Conservation (phyloP, 192 early-diverging fungal species). For the Martensiomyces pterosporus region DNA sequence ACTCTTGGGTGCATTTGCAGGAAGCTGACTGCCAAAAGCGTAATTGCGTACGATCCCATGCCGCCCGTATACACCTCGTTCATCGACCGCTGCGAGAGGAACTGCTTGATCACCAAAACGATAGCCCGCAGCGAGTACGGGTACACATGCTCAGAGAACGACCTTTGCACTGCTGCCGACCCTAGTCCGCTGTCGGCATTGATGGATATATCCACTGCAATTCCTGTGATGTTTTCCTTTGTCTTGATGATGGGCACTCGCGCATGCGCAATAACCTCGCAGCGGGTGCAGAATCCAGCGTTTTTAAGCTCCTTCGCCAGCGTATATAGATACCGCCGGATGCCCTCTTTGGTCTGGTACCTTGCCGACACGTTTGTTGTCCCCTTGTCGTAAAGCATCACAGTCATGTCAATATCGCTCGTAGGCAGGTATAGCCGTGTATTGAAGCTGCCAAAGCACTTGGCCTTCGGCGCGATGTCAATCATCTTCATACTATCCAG, state of each 20-base stretch:
- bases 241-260: constrained; percentile 92
- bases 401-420: constrained; percentile 66
- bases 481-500: constrained; percentile 36
- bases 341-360: constrained; percentile 21
- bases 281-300: constrained; percentile 36
- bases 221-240: constrained; percentile 65
- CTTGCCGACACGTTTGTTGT: constrained; percentile 4
- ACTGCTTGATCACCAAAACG: constrained; percentile 81
- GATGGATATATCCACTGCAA: constrained; percentile 81
- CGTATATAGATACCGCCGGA: constrained; percentile 34
- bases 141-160: constrained; percentile 54
- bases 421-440: constrained; percentile 84
- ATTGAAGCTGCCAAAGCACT: constrained; percentile 86
- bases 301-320: constrained; percentile 50
- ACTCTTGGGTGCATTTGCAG: constrained; percentile 85
- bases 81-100: constrained; percentile 64
- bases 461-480: constrained; percentile 18
- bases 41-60: constrained; percentile 77
- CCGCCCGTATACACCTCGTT: constrained; percentile 91
- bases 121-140: constrained; percentile 62
- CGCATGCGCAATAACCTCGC: constrained; percentile 62
- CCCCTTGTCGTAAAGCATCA: constrained; percentile 27
- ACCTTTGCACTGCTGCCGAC: constrained; percentile 55
- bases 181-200: constrained; percentile 66
- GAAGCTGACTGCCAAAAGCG: constrained; percentile 73